Conservation (phyloP, 1,284 basidiomycete genomes). For the Tylopilus orsonianus region DNA sequence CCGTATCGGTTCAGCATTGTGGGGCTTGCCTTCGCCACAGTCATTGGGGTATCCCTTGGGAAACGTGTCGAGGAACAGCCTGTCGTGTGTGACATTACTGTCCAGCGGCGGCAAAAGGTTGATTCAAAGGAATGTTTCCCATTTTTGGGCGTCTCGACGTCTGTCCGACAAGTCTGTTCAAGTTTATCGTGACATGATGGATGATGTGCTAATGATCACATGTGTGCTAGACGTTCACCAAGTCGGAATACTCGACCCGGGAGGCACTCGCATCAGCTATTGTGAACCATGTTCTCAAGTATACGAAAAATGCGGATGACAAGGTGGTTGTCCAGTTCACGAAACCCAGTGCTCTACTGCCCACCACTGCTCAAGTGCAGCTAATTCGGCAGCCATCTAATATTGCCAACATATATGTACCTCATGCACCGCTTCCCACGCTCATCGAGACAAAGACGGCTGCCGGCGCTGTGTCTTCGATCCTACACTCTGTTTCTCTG, state of each 20-base stretch:
- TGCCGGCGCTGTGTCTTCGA: no score
- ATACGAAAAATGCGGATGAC: constrained; percentile 22
- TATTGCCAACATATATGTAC: not conserved
- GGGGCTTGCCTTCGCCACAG: constrained; percentile 1
- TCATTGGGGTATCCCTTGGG: constrained; percentile 17
- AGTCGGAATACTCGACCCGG: constrained; percentile 60
- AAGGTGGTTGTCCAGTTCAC: constrained; percentile 61
- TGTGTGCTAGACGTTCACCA: constrained; percentile 15
- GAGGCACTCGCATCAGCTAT: constrained; percentile 72
- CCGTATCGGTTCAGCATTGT: constrained; percentile 9
- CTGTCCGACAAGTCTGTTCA: constrained; percentile 11
- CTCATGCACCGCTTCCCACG: no score
- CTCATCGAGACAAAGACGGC: not conserved
- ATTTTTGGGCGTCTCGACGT: constrained; percentile 12
- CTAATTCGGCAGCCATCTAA: constrained; percentile 6
- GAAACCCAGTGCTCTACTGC: constrained; percentile 70
- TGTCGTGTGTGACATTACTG: constrained; percentile 9
- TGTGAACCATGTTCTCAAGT: constrained; percentile 44
- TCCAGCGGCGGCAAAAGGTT: not conserved
- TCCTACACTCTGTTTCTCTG: constrained; percentile 53
- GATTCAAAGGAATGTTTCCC: constrained; percentile 7
- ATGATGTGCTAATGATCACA: constrained; percentile 1
- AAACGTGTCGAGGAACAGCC: constrained; percentile 20
- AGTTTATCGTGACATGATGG: not conserved
- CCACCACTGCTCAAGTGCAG: constrained; percentile 50